phyloP scores from a whole-genome alignment of 331 rosid genomes.

The Telfairia occidentalis region DNA sequence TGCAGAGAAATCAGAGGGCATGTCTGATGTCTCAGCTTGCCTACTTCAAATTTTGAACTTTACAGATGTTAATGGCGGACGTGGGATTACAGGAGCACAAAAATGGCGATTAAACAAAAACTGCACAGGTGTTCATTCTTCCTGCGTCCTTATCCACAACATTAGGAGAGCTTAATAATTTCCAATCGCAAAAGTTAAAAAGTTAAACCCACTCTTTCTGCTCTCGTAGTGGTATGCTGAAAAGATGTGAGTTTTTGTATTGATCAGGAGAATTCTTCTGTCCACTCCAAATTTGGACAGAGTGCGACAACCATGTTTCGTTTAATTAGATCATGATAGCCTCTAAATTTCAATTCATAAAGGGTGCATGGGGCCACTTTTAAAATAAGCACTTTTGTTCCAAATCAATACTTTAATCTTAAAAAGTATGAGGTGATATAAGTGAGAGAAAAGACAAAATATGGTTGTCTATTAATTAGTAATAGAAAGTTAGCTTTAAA shows the following conservation, averaged over 20 bases:
- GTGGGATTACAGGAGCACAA: background rate
- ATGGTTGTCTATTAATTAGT: background rate
- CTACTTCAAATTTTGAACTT: background rate
- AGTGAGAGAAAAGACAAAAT: background rate
- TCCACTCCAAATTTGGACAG: slow-evolving; percentile 8
- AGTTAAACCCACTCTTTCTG: background rate
- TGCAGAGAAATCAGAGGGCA: background rate
- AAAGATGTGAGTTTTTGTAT: background rate
- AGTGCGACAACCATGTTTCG: background rate
- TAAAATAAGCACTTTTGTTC: background rate
- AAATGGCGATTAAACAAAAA: background rate
- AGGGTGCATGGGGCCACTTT: background rate
- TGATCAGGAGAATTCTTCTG: background rate
- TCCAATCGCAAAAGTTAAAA: background rate
- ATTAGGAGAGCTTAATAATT: background rate
- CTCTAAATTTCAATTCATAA: background rate
- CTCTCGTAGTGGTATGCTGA: background rate
- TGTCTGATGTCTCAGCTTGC: background rate
- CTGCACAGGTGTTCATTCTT: background rate
- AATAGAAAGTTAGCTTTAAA: background rate
- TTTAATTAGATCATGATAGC: background rate
- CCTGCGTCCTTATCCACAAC: slow-evolving; percentile 4
- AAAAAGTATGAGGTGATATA: no score
- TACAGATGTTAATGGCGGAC: background rate
- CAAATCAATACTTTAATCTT: background rate